Base-by-base conservation (phyloP, 108 stramenopile genomes). In the Skeletonema potamos region DNA sequence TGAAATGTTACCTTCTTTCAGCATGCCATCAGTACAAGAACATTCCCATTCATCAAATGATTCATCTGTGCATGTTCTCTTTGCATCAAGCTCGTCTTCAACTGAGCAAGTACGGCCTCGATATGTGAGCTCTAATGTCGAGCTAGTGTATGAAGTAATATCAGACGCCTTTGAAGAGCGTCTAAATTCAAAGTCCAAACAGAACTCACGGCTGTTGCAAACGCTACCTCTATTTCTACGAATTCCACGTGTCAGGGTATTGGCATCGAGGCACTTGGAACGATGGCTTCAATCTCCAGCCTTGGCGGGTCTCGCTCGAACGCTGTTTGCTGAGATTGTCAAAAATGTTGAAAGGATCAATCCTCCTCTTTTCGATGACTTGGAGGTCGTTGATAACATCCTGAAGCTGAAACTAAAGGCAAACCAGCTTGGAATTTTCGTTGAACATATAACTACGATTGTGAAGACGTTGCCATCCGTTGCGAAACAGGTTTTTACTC, bases 271-370 rank as follows among this genome's bases (percentile, higher is more conserved):
- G 9, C 76, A 86, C 68, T 72, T 92, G 60, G 85, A 86, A 66
- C 77, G 75, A 59, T 92, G 91, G 91, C 82, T 92, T 30, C 91
- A 92, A 61, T 92, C 91, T 20, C 91, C 91, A 36, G 91, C 88
- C 1, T 62, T 92, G 51, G 84, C 91, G 4, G 91, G 91, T 3
- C 82, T 88, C 4, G 88, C 87, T 13, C 64, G 91, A 61, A 79
- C 69, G 7, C 68, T 92, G 10, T 88, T 92, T 75, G 37, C 86
- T 9, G 51, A 46, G 30, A 82, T 85, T 24, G 88, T 88, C 43
- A 64, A 65, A 20, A 30, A 62, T 55, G 73, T 89, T 68, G 44
- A 79, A 59, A 79, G 84, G 37, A 59, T 66, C 4, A 86, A 92
- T 56, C 88, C 91, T 6, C 91, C 91, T 2, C 39, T 86, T 22